Base-by-base conservation (phyloP, 139 green algal genomes). In the Chloropicon primus region DNA sequence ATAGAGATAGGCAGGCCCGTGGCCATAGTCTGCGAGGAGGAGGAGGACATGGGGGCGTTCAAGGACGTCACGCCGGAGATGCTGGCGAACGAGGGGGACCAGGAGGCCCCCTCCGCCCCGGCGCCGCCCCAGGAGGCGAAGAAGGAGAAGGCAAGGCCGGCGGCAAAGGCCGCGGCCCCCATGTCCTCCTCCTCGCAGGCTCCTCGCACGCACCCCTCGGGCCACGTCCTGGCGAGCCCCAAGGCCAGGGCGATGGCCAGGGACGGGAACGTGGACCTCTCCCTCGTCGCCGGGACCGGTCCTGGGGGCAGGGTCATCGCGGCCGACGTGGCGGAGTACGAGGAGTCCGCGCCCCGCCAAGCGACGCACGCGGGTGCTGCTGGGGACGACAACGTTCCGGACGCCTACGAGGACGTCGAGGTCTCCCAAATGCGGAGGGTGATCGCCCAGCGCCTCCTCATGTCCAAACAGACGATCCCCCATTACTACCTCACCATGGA, bases 401-500 rank as follows among this genome's bases (percentile, higher is more conserved):
- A 62, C 41, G 41, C 21, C 2, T 88, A 83, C 78, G 82, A 80
- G 22, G 93, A 97, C 81, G 81, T 92, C 0, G 89, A 90, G 25
- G 92, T 93, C 82, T 86, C 53, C 21, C 96, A 96, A 92, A 83
- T 94, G 10, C 86, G 93, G 1, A 86, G 86, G 24, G 89, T 98
- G 78, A 98, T 96, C 25, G 94, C 94, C 0, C 25, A 83, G 73
- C 85, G 94, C 25, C 83, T 98, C 82, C 83, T 93, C 72, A 90
- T 96, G 81, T 94, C 88, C 41, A 98, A 98, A 86, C 78, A 83
- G 27, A 90, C 85, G 10, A 87, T 94, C 10, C 93, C 95, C 1
- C 95, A 99, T 87, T 99, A 98, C 87, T 99, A 99, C 87, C 86
- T 99, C 1, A 94, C 88, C 25, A 82, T 86, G 21, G 86, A 96